Evolutionary conservation across 495 filamentous ascomycete species (phyloP).

Genomic region (Talaromyces stipitatus): DNA sequence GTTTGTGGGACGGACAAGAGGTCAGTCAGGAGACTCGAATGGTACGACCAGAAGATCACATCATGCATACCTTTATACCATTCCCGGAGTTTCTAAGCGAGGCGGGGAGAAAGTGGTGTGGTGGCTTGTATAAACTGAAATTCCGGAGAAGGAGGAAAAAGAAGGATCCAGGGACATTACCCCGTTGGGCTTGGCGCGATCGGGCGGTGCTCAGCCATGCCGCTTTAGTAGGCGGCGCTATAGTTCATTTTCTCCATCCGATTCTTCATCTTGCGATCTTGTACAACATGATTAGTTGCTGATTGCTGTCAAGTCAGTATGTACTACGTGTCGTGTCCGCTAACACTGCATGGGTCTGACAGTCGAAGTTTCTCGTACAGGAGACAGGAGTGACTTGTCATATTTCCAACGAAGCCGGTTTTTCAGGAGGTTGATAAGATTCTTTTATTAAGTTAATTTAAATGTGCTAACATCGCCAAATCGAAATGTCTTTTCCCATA

Average conservation of each 20-base stretch:
- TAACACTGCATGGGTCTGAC: neutral
- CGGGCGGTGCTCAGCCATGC: neutral
- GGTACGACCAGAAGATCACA: neutral
- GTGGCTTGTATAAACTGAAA: neutral
- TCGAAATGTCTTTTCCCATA: no score
- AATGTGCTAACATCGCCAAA: no score
- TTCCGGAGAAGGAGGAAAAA: neutral
- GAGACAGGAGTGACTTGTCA: neutral
- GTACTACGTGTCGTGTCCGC: neutral
- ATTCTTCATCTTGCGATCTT: neutral
- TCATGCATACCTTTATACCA: neutral
- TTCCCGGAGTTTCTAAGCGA: constrained; percentile 1
- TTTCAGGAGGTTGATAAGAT: no score
- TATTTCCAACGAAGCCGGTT: no score
- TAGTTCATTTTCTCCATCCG: neutral
- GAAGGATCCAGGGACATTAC: constrained; percentile 1
- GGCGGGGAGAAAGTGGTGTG: neutral
- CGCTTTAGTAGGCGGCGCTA: neutral
- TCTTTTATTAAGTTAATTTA: no score
- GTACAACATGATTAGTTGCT: neutral
- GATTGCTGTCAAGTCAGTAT: neutral
- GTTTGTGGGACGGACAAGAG: neutral
- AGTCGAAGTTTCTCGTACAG: neutral
- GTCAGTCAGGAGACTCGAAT: neutral
- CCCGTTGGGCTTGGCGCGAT: neutral